These are phyloP conservation scores for Allodekkera sacchari DNA, from an alignment of 805 yeast species.

Conservation along the genomic window DNA sequence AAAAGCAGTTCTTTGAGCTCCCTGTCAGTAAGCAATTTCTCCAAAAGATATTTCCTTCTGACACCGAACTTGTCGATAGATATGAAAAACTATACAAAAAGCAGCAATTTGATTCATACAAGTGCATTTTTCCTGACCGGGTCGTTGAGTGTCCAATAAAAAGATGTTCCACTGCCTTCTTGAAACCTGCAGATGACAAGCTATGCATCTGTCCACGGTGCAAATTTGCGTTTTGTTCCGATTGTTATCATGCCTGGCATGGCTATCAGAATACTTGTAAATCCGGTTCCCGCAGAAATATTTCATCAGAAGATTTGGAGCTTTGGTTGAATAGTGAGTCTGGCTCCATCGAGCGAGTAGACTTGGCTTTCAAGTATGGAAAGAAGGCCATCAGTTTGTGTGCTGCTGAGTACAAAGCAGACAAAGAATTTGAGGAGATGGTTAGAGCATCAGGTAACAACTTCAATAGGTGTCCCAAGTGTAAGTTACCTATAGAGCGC, in stretches of 20 bases:
- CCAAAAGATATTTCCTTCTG: conserved; percentile 12
- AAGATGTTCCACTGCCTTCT: conserved; percentile 36
- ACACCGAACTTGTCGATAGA: conserved; percentile 27
- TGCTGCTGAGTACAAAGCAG: conserved; percentile 38
- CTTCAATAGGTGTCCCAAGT: conserved; percentile 44
- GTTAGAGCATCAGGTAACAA: conserved; percentile 33
- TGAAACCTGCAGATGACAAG: conserved; percentile 35
- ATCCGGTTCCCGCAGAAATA: conserved; percentile 24
- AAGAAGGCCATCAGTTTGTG: conserved; percentile 31
- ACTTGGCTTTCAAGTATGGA: conserved; percentile 34
- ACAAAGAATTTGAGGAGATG: conserved; percentile 36
- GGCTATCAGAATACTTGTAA: conserved; percentile 42
- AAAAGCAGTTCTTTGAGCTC: conserved; percentile 31
- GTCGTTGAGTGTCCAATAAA: conserved; percentile 43
- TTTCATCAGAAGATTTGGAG: conserved; percentile 30
- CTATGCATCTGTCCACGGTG: conserved; percentile 44
- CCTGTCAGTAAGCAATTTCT: conserved; percentile 31
- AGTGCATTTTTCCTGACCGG: conserved; percentile 37
- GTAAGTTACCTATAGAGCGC: conserved; percentile 40
- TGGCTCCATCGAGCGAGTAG: conserved; percentile 7
- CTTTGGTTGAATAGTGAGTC: conserved; percentile 25
- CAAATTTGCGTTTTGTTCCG: conserved; percentile 44
- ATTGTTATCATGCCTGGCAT: conserved; percentile 56
- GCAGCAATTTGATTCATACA: conserved; percentile 34
- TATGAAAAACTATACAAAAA: conserved; percentile 31